Base-by-base conservation (phyloP, 352 stramenopile genomes). In the Pythium apleroticum region DNA sequence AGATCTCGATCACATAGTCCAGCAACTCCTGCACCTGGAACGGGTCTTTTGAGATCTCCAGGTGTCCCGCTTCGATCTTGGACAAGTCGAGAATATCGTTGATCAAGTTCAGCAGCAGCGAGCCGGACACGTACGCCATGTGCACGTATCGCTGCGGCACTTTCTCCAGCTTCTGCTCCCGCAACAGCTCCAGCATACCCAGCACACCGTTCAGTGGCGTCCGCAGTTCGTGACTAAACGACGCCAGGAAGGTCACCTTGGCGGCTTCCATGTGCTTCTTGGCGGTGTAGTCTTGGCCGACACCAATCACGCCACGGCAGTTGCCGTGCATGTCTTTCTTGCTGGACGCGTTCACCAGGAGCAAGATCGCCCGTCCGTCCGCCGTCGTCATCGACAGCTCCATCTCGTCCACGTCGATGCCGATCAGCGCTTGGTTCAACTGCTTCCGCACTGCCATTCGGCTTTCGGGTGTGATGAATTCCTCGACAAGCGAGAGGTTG, bases 71-170 rank as follows among this genome's bases (percentile, higher is more conserved):
- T 72, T 98, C 93, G 30, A 97, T 93, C 71, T 98, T 98, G 22
- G 86, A 97, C 66, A 96, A 81, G 59, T 98, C 91, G 17, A 98
- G 53, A 35, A 98, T 91, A 60, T 98, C 91, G 55, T 97, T 97
- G 65, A 97, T 97, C 33, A 98, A 62, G 49, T 93, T 94, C 52
- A 98, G 77, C 14, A 98, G 61, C n/a, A 95, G 70, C 19, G 83
- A 93, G 1, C 87, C 87, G 0, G 84, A 93, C 11, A 93, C 85
- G 62, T 93, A 93, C 10, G 85, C 85, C 79, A 93, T 95, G 65
- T 95, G 83, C 5, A 93, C 87, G 57, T 93, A 93, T 37, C 86
- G 69, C 57, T 92, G 74, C 0, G 81, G 73, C 19, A 77, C 68
- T 41, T 84, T 82, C 20, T 88, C 80, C 7, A 95, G 67, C 24